A percentile compares a stretch with the other conserved stretches of the same genome.
Conservation (phyloP, 2,329 filamentous ascomycete genomes). For the Trichoderma guizhouense region DNA sequence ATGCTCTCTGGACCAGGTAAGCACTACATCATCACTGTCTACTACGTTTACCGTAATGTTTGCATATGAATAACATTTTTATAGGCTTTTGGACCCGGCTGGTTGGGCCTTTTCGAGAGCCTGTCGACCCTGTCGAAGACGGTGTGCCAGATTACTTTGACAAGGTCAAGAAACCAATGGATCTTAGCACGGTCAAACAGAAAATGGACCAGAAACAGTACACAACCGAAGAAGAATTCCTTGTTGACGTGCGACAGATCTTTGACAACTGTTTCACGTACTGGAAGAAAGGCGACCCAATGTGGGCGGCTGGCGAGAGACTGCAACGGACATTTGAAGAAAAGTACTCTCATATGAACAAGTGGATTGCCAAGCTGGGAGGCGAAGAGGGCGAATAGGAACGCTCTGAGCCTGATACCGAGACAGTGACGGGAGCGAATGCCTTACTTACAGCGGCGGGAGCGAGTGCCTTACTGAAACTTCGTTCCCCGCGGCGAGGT, state of each 20-base stretch:
- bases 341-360: slow-evolving; percentile 57
- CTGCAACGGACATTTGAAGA: slow-evolving; percentile 58
- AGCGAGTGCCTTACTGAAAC: background rate
- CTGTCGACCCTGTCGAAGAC: slow-evolving; percentile 55
- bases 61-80: background rate
- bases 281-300: slow-evolving; percentile 53
- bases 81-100: slow-evolving; percentile 64
- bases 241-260: slow-evolving; percentile 57
- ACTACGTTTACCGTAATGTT: background rate
- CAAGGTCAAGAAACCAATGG: slow-evolving; percentile 60
- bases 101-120: slow-evolving; percentile 59
- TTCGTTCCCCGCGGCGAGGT: background rate
- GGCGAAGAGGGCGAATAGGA: slow-evolving; percentile 33
- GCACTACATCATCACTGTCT: background rate
- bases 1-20: slow-evolving; percentile 62
- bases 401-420: background rate
- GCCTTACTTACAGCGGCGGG: background rate
- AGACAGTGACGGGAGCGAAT: background rate
- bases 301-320: slow-evolving; percentile 54
- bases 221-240: slow-evolving; percentile 50
- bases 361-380: slow-evolving; percentile 56
- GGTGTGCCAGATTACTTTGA: slow-evolving; percentile 60
- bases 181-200: slow-evolving; percentile 56
- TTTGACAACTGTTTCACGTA: slow-evolving; percentile 64
- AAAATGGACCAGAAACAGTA: slow-evolving; percentile 58